phyloP scores from a whole-genome alignment of 371 early-diverging fungal genomes.

The Batkoa obscura region DNA sequence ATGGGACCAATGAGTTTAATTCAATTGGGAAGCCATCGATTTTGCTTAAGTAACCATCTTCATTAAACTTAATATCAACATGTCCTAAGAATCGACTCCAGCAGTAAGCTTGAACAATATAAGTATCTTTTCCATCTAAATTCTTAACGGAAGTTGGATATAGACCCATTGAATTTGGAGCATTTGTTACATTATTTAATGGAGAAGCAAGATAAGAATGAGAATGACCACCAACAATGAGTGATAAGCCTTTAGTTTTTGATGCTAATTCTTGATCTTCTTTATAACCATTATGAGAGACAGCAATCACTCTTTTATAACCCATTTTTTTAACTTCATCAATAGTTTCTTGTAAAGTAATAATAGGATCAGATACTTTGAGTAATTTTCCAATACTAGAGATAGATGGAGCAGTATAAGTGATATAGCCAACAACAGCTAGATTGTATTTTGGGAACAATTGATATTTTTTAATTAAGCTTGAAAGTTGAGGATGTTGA shows the following conservation, averaged over 20 bases:
- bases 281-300: constrained; percentile 50
- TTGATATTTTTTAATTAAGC: constrained; percentile 36
- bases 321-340: constrained; percentile 32
- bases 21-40: constrained; percentile 32
- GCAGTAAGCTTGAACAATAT: constrained; percentile 31
- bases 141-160: constrained; percentile 37
- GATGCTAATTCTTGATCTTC: constrained; percentile 35
- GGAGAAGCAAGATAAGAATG: constrained; percentile 34
- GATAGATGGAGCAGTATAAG: constrained; percentile 31
- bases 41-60: constrained; percentile 19
- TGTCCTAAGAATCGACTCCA: constrained; percentile 49
- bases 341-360: constrained; percentile 30
- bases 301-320: constrained; percentile 33
- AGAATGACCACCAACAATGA: constrained; percentile 58
- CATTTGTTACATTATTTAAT: constrained; percentile 1
- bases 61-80: constrained; percentile 35
- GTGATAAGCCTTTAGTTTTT: constrained; percentile 22
- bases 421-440: constrained; percentile 44
- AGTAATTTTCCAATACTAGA: constrained; percentile 23
- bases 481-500: constrained; percentile 17
- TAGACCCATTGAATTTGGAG: constrained; percentile 18
- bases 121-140: constrained; percentile 29
- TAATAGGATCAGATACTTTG: constrained; percentile 23
- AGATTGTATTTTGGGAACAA: constrained; percentile 34
- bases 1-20: constrained; percentile 20